A percentile compares a stretch with the other conserved stretches of the same genome.
phyloP scores from a whole-genome alignment of 2,329 filamentous ascomycete genomes.

The Exophiala bonariae region DNA sequence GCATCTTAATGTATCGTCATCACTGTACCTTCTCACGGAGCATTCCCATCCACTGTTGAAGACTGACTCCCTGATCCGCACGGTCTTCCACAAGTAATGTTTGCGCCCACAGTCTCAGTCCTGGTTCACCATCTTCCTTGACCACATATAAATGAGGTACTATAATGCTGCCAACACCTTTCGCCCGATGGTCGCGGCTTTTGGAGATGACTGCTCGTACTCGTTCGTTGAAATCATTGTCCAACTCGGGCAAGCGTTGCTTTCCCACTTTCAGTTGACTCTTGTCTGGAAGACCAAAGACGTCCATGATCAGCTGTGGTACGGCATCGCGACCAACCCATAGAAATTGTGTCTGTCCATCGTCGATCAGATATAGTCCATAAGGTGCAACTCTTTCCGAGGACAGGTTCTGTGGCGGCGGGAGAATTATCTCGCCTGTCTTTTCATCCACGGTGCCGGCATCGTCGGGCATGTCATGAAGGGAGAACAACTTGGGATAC shows the following conservation, averaged over 20 bases:
- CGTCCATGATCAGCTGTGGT: slow-evolving; percentile 81
- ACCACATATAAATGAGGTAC: slow-evolving; percentile 91
- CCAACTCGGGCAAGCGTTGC: slow-evolving; percentile 78
- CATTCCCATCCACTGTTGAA: slow-evolving; percentile 88
- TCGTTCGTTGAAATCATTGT: slow-evolving; percentile 95
- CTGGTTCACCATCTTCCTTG: slow-evolving; percentile 92
- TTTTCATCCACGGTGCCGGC: slow-evolving; percentile 81
- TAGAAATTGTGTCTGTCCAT: slow-evolving; percentile 95
- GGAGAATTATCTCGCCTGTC: slow-evolving; percentile 86
- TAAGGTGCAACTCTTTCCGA: slow-evolving; percentile 86
- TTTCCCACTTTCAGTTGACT: slow-evolving; percentile 89
- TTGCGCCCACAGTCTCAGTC: slow-evolving; percentile 93
- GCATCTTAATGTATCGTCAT: slow-evolving; percentile 2
- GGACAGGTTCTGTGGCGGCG: slow-evolving; percentile 79
- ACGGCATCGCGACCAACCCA: slow-evolving; percentile 95
- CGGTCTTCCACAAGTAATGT: slow-evolving; percentile 93
- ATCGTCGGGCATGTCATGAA: slow-evolving; percentile 94
- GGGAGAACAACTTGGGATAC: slow-evolving; percentile 71
- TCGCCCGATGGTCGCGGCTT: slow-evolving; percentile 81
- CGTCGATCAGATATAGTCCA: slow-evolving; percentile 93
- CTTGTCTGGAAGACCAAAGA: slow-evolving; percentile 85
- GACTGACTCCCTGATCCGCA: slow-evolving; percentile 88
- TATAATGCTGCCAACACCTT: slow-evolving; percentile 89
- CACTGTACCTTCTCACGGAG: slow-evolving; percentile 86
- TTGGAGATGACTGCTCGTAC: slow-evolving; percentile 89